Percentiles rank a stretch among this genome's conserved stretches.
Conservation (phyloP, 164 flowering plant species). For the Piper betle region DNA sequence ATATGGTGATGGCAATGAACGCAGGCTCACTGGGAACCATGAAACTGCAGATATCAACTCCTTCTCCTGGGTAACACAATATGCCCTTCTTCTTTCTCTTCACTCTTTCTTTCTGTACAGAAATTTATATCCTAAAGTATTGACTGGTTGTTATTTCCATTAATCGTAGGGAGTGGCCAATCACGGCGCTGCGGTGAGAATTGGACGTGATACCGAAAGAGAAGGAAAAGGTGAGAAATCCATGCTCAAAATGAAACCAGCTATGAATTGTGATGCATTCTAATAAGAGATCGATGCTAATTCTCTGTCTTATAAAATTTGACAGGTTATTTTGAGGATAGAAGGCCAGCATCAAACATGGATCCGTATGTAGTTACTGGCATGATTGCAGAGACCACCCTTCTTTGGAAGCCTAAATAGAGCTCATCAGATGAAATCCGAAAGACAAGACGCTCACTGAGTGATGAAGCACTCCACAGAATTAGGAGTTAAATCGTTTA, state of each 20-base stretch:
- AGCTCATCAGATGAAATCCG: too few species aligned
- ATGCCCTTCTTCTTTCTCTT: neutral
- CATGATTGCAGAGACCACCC: conserved; percentile 17
- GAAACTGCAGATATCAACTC: conserved; percentile 19
- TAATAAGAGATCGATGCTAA: too few species aligned
- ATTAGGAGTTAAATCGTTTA: too few species aligned
- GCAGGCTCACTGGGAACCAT: conserved; percentile 26
- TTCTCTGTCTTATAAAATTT: too few species aligned
- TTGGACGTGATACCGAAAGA: conserved; percentile 34
- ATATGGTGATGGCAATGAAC: conserved; percentile 39
- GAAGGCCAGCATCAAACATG: conserved; percentile 19
- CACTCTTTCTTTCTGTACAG: neutral
- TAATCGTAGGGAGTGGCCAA: conserved; percentile 27
- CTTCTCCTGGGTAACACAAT: conserved; percentile 28
- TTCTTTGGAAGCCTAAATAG: conserved; percentile 10
- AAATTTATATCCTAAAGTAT: neutral
- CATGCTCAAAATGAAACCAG: neutral
- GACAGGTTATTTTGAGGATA: conserved; percentile 14
- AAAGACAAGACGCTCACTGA: too few species aligned
- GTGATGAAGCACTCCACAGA: too few species aligned
- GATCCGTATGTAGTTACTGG: conserved; percentile 16
- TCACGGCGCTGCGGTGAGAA: conserved; percentile 33
- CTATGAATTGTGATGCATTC: neutral
- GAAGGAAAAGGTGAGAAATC: conserved; percentile 8
- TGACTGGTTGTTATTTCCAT: neutral